phyloP scores from a whole-genome alignment of 371 early-diverging fungal genomes.

The Gilbertella persicaria region DNA sequence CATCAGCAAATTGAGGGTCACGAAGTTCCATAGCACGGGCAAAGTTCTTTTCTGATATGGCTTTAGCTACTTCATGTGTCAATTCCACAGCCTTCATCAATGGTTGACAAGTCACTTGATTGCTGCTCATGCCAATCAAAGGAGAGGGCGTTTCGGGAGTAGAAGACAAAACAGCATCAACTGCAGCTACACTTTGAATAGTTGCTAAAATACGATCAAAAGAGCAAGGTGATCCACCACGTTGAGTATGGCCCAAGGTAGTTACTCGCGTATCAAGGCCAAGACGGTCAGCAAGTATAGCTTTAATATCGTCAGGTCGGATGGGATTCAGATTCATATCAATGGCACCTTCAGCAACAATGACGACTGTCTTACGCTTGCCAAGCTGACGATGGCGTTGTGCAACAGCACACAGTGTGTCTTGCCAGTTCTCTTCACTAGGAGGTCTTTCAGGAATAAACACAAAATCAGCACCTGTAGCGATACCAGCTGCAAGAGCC shows the following conservation, averaged over 20 bases:
- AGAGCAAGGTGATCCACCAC: constrained; percentile 96
- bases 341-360: constrained; percentile 98
- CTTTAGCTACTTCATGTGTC: constrained; percentile 89
- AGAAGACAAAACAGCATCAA: constrained; percentile 89
- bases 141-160: constrained; percentile 85
- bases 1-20: constrained; percentile 83
- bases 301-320: constrained; percentile 82
- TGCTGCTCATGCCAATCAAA: constrained; percentile 90
- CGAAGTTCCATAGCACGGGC: constrained; percentile 89
- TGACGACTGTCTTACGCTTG: constrained; percentile 91
- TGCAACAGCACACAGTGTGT: constrained; percentile 76
- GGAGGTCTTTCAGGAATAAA: constrained; percentile 98
- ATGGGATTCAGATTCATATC: constrained; percentile 91
- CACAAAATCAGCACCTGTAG: constrained; percentile 93
- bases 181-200: constrained; percentile 94
- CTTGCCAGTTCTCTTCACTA: constrained; percentile 81
- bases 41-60: constrained; percentile 85
- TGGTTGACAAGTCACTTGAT: constrained; percentile 79
- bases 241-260: constrained; percentile 97
- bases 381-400: constrained; percentile 82
- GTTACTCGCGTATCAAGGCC: constrained; percentile 94
- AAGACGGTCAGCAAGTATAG: constrained; percentile 75
- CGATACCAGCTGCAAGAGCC: constrained; percentile 91
- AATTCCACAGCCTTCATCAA: constrained; percentile 93
- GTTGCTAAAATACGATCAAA: constrained; percentile 96